A percentile compares a stretch with the other conserved stretches of the same genome.
These are phyloP conservation scores for Boletus patriciae DNA, from an alignment of 768 basidiomycete genomes.

Conservation along the genomic window DNA sequence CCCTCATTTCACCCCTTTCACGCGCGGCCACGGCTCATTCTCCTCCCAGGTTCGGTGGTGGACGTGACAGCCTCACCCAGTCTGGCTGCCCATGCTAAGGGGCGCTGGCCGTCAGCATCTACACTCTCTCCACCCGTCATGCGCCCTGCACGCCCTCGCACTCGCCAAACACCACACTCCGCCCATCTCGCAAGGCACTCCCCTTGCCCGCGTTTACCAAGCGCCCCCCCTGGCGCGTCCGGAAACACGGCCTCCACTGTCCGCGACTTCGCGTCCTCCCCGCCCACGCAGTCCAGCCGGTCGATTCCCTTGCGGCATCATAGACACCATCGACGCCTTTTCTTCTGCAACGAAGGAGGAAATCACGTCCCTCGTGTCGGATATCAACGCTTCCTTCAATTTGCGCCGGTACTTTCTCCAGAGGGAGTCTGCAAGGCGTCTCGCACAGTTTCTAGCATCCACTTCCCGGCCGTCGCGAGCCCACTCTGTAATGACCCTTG, in stretches of 20 bases:
- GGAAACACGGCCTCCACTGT: not conserved
- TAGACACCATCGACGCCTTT: slow-evolving; percentile 29
- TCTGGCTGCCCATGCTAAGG: slow-evolving; percentile 75
- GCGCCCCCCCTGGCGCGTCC: not conserved
- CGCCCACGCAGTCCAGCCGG: slow-evolving; percentile 5
- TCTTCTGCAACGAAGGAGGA: slow-evolving; percentile 17
- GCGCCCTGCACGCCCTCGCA: slow-evolving; percentile 21
- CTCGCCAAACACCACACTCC: slow-evolving; percentile 10
- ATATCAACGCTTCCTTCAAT: slow-evolving; percentile 25
- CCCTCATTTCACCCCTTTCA: not conserved
- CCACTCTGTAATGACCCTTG: slow-evolving; percentile 46
- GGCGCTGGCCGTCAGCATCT: slow-evolving; percentile 47
- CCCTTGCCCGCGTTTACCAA: slow-evolving; percentile 1
- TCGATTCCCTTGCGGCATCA: slow-evolving; percentile 24
- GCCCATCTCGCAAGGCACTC: slow-evolving; percentile 4
- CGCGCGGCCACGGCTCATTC: not conserved
- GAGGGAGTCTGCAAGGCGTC: slow-evolving; percentile 31
- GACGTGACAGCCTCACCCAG: slow-evolving; percentile 35
- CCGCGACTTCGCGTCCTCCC: not conserved
- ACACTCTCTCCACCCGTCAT: slow-evolving; percentile 25
- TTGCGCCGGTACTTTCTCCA: slow-evolving; percentile 32
- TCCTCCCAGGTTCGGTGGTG: slow-evolving; percentile 29
- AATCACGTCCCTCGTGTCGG: slow-evolving; percentile 4
- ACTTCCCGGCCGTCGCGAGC: slow-evolving; percentile 42
- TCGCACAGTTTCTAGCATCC: slow-evolving; percentile 37